Evolutionary conservation across 2,329 filamentous ascomycete species (phyloP), one percentile per base, ranked within the genome.

Genomic region (Diaporthe sp.): DNA sequence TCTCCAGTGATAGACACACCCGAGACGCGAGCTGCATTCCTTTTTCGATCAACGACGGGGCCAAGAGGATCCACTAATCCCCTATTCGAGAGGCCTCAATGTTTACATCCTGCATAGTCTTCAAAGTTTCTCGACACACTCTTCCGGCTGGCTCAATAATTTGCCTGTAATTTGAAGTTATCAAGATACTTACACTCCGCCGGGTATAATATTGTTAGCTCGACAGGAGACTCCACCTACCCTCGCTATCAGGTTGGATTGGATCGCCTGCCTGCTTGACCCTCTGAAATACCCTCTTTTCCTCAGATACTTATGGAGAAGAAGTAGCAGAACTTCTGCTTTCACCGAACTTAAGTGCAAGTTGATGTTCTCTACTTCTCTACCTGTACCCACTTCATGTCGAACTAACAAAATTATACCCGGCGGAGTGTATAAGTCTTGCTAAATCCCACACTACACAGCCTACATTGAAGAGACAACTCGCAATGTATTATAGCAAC

Each of bases 1-100:
- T 55, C 65, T 55, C 49, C 65, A 70, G 65, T 70, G 34, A 70
- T 55, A n/a, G 49, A 55, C 65, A 39, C 34, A 55, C 13, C 34
- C 49, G 65, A 28, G 3, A 34, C 49, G 15, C 47, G 47, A 53
- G 34, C 31, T 39, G 47, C 65, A 39, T 53, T 55, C 65, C 49
- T 42, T 42, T 70, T 20, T 55, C 1, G 65, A n/a, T 70, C 15
- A 22, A 68, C 4, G 31, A 22, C n/a, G 8, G 47, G 49, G 6
- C 22, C 47, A 53, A 42, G n/a, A 42, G 34, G 65, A 39, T n/a
- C 65, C 65, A 70, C n/a, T 5, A 15, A 55, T 70, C 65, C 49
- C 65, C 34, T 70, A 42, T 70, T n/a, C n/a, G n/a, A 55, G 34
- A 55, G 34, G 34, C 28, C 22, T 9, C 17, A 39, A 39, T 42